Conservation (phyloP, 257 asterid genomes). For the Knoxia roxburghii region DNA sequence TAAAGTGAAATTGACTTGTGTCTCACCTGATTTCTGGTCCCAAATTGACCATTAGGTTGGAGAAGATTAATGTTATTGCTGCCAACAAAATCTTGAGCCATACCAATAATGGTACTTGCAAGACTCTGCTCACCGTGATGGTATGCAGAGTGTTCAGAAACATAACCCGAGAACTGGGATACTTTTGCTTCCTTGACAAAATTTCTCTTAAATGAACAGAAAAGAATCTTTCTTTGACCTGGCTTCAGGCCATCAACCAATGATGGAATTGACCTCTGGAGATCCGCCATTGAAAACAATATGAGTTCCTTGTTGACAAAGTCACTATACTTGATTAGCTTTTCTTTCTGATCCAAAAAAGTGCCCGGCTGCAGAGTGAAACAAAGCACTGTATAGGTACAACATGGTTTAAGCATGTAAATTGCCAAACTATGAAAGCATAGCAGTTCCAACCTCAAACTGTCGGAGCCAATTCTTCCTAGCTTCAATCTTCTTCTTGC, state of each 20-base stretch:
- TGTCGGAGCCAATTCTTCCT: slow-evolving; percentile 94
- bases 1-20: neutral
- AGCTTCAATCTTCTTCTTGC: slow-evolving; percentile 95
- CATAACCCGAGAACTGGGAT: slow-evolving; percentile 93
- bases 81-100: slow-evolving; percentile 95
- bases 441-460: slow-evolving; percentile 48
- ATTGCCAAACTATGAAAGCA: neutral
- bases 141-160: slow-evolving; percentile 97
- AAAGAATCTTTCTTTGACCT: slow-evolving; percentile 93
- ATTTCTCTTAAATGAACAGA: slow-evolving; percentile 88
- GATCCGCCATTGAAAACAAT: slow-evolving; percentile 87
- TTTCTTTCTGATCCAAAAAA: slow-evolving; percentile 64
- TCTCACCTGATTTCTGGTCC: slow-evolving; percentile 79
- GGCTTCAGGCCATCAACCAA: slow-evolving; percentile 99
- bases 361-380: slow-evolving; percentile 77
- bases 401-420: neutral
- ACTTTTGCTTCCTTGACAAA: slow-evolving; percentile 81
- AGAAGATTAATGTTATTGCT: slow-evolving; percentile 92
- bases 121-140: slow-evolving; percentile 99
- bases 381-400: neutral
- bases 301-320: slow-evolving; percentile 95
- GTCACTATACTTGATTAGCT: slow-evolving; percentile 67
- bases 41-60: slow-evolving; percentile 94
- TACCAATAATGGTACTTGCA: slow-evolving; percentile 85
- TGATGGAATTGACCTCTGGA: slow-evolving; percentile 96